Base-by-base conservation (phyloP, 257 asterid genomes). In the Gentiana macrophylla region DNA sequence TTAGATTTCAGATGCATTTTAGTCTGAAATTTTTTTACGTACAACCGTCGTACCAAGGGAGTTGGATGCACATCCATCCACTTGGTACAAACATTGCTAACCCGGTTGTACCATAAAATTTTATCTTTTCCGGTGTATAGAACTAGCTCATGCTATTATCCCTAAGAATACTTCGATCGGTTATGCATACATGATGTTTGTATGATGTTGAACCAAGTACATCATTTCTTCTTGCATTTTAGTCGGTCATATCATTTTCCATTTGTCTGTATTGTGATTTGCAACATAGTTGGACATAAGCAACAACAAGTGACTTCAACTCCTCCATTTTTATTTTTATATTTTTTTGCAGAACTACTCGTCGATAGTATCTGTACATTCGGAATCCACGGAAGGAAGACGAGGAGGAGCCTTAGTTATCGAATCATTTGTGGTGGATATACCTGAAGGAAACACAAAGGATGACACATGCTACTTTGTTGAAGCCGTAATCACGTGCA, bases 381-480 rank as follows among this genome's bases (percentile, higher is more conserved):
- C 74, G 0, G 66, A 63, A 69, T 66, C 59, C 55, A 69, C 59
- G 41, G 70, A 63, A 49, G 74, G 70, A 63, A 60, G 70, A 50
- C 73, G 77, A 35, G 66, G 66, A 8, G 66, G 66, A 8, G 63
- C 70, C 37, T 9, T 63, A 47, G 74, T 69, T 35, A 63, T 69
- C 4, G 70, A 69, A 48, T 66, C 76, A 6, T 71, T 66, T 52
- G 72, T 71, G 3, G 76, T 71, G 37, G 76, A 71, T 59, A 72
- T 66, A 60, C 72, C 76, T 53, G 72, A 71, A 53, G 72, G 72
- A 37, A 71, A 71, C 62, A 71, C 76, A 4, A 62, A 66, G 61
- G 76, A 71, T n/a, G 76, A 71, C 36, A 71, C 76, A 55, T 62
- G 69, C 68, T 57, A 61, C 47, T 71, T 71, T 53, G 76, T 71